These are phyloP conservation scores for Penicillium macrosclerotiorum DNA, from an alignment of 495 filamentous ascomycete genomes.

Conservation along the genomic window DNA sequence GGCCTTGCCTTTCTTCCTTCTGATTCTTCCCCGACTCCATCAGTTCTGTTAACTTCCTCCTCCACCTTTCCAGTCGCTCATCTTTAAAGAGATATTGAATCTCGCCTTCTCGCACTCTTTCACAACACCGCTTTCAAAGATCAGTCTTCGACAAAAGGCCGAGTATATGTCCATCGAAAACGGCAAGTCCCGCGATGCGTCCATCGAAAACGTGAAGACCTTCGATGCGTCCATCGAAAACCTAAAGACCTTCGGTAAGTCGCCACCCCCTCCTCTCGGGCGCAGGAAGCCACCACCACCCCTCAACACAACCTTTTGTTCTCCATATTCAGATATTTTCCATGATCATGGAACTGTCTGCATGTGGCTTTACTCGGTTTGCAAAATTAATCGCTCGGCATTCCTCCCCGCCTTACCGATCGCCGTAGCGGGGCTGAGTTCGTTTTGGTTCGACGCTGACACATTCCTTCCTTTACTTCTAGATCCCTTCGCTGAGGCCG, in stretches of 20 bases:
- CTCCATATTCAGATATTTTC: too few relatives aligned
- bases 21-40: constrained; percentile 23
- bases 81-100: constrained; percentile 38
- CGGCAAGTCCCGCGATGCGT: too few relatives aligned
- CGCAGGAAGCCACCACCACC: constrained; percentile 11
- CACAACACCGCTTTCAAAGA: constrained; percentile 43
- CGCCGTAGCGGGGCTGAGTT: constrained; percentile 38
- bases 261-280: constrained; percentile 29
- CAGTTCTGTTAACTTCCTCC: constrained; percentile 20
- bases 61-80: constrained; percentile 26
- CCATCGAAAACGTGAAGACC: too few relatives aligned
- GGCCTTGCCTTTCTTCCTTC: constrained; percentile 36
- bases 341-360: too few relatives aligned
- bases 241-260: constrained; percentile 97
- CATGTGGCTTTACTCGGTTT: too few relatives aligned
- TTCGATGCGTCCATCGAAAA: constrained; percentile 99
- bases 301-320: too few relatives aligned
- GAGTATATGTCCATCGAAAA: constrained; percentile 99
- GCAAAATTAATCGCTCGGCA: background rate
- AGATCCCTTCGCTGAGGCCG: constrained; percentile 99
- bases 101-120: constrained; percentile 29
- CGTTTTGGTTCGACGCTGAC: constrained; percentile 36
- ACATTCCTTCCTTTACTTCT: constrained; percentile 25
- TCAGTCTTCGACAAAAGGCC: constrained; percentile 45
- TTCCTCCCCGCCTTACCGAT: constrained; percentile 6